Percentiles rank a stretch among this genome's conserved stretches.
phyloP scores from a whole-genome alignment of 192 early-diverging fungal genomes.

The Gamsiella multidivaricata region DNA sequence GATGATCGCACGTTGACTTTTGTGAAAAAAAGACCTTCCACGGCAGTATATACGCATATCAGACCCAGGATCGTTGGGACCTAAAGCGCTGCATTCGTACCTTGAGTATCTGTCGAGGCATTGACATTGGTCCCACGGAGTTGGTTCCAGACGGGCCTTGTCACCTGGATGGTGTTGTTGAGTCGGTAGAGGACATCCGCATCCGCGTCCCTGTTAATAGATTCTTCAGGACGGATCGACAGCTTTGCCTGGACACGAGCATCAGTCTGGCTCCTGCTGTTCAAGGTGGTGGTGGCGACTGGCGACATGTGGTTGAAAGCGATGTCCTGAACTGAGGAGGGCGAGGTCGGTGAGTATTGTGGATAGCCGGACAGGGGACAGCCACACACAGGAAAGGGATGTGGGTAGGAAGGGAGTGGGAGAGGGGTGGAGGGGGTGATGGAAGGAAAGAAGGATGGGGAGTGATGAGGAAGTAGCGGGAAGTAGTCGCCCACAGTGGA shows the following conservation, averaged over 20 bases:
- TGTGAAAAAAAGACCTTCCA: too few species aligned
- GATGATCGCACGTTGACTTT: background rate
- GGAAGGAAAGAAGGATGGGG: background rate
- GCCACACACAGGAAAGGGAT: background rate
- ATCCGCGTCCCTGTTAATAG: slow-evolving; percentile 6
- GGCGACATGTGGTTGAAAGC: slow-evolving; percentile 8
- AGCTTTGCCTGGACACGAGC: slow-evolving; percentile 35
- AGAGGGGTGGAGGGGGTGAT: background rate
- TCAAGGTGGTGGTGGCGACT: background rate
- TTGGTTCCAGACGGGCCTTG: slow-evolving; percentile 33
- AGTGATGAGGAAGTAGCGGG: too few species aligned
- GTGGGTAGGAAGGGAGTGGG: background rate
- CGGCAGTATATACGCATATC: background rate
- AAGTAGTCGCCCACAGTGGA: too few species aligned
- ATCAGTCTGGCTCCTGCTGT: background rate
- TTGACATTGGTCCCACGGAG: slow-evolving; percentile 4
- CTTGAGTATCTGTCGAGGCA: slow-evolving; percentile 1
- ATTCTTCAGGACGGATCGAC: slow-evolving; percentile 33
- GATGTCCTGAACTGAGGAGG: too few species aligned
- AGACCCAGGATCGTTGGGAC: background rate
- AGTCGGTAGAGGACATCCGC: slow-evolving; percentile 11
- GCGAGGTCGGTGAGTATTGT: background rate
- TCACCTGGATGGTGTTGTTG: slow-evolving; percentile 45
- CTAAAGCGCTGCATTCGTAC: background rate
- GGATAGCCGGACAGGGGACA: too few species aligned